A percentile compares a stretch with the other conserved stretches of the same genome.
Conservation (phyloP, 495 filamentous ascomycete genomes). For the Penicillium mononematosum region DNA sequence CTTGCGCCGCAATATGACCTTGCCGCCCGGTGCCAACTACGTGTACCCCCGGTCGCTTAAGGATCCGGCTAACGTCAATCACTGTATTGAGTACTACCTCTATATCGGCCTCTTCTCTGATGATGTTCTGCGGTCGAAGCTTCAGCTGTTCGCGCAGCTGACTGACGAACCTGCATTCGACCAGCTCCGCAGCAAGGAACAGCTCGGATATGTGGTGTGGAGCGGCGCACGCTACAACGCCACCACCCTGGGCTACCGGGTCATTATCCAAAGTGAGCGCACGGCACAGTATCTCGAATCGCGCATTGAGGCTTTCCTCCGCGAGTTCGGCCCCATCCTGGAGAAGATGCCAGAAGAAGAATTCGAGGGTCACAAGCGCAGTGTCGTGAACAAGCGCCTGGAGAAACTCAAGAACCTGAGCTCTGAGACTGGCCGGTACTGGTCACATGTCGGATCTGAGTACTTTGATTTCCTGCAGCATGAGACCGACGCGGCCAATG, state of each 20-base stretch:
- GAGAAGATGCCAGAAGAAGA: slow-evolving; percentile 77
- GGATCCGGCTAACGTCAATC: slow-evolving; percentile 92
- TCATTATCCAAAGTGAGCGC: slow-evolving; percentile 93
- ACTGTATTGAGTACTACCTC: slow-evolving; percentile 91
- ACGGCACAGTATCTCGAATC: slow-evolving; percentile 78
- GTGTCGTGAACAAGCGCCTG: slow-evolving; percentile 79
- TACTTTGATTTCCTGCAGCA: slow-evolving; percentile 85
- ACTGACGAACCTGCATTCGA: slow-evolving; percentile 92
- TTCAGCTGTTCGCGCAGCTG: slow-evolving; percentile 84
- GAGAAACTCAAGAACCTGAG: slow-evolving; percentile 92
- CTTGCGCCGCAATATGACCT: slow-evolving; percentile 69
- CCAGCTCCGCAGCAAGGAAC: slow-evolving; percentile 92
- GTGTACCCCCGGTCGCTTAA: slow-evolving; percentile 75
- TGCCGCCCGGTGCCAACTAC: slow-evolving; percentile 78
- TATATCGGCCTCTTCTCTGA: slow-evolving; percentile 74
- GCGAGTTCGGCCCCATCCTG: slow-evolving; percentile 59
- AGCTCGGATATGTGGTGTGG: slow-evolving; percentile 95
- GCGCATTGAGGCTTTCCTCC: slow-evolving; percentile 82
- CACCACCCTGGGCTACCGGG: slow-evolving; percentile 78
- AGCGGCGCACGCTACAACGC: slow-evolving; percentile 66
- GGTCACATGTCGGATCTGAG: slow-evolving; percentile 81
- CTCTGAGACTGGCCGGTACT: slow-evolving; percentile 79
- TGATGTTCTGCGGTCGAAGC: slow-evolving; percentile 65
- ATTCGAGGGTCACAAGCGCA: slow-evolving; percentile 88
- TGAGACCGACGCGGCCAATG: slow-evolving; percentile 71